phyloP scores from a whole-genome alignment of 495 filamentous ascomycete species.

The Penicillium waksmanii region DNA sequence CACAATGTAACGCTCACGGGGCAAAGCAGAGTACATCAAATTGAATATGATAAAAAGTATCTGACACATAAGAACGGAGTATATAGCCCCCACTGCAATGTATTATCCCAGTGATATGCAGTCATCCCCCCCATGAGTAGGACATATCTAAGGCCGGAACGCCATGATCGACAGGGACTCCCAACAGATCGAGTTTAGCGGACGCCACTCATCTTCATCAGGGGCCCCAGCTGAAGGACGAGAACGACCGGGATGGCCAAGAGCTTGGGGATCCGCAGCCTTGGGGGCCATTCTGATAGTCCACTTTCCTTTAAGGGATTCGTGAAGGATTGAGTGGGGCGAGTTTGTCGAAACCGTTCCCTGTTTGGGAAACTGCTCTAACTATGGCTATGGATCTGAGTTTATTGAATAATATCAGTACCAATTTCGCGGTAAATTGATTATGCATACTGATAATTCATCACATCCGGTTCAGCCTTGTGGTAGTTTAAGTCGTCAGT shows the following conservation, averaged over 20 bases:
- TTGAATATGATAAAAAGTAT: no score
- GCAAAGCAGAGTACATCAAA: not conserved
- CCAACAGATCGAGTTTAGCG: not conserved
- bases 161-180: conserved; percentile 8
- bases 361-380: conserved; percentile 12
- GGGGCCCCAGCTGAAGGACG: not conserved
- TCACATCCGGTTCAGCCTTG: no score
- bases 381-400: not conserved
- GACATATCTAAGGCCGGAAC: not conserved
- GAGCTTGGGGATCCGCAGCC: not conserved
- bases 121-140: not conserved
- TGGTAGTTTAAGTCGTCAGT: no score
- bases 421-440: no score
- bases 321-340: not conserved
- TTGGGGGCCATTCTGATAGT: conserved; percentile 1
- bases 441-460: no score
- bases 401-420: not conserved
- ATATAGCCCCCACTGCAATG: no score
- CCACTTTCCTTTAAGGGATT: not conserved
- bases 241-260: not conserved
- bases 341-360: not conserved
- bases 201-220: not conserved
- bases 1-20: not conserved
- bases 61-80: no score
- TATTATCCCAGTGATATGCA: not conserved